Percentiles rank a stretch among this genome's conserved stretches.
Conservation (phyloP, 352 stramenopile genomes). For the Globisporangium middletonii region DNA sequence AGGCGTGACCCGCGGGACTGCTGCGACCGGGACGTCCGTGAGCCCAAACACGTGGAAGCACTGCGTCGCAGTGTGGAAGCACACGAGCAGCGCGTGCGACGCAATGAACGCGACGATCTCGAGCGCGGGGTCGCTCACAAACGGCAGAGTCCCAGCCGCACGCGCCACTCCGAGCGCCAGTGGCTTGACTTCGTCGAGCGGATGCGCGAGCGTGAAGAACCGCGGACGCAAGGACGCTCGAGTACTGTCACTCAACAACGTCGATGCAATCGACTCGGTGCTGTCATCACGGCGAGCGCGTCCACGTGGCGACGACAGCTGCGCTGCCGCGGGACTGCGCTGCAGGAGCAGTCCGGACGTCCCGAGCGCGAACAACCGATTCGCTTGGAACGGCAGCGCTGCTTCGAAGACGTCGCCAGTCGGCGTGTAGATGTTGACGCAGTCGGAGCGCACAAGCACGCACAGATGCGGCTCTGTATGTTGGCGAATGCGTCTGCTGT, state of each 20-base stretch:
- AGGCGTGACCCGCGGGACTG: conserved; percentile 1
- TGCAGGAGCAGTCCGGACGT: conserved; percentile 51
- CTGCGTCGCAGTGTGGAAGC: conserved; percentile 39
- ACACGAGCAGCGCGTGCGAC: conserved; percentile 31
- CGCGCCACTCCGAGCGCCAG: conserved; percentile 20
- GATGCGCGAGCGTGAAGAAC: conserved; percentile 70
- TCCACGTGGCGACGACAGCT: conserved; percentile 14
- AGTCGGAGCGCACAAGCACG: conserved; percentile 61
- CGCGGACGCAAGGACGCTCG: conserved; percentile 23
- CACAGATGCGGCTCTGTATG: conserved; percentile 34
- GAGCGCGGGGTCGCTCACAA: conserved; percentile 49
- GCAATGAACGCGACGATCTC: conserved; percentile 37
- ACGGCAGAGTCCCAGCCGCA: conserved; percentile 5
- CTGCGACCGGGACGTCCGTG: conserved; percentile 7
- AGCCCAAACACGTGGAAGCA: conserved; percentile 51
- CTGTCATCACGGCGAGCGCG: background rate
- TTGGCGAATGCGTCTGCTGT: background rate
- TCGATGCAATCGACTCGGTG: conserved; percentile 1
- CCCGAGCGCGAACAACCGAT: conserved; percentile 40
- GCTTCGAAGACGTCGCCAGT: conserved; percentile 67
- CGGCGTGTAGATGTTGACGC: conserved; percentile 58
- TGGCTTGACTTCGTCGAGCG: conserved; percentile 74
- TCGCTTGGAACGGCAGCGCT: conserved; percentile 67
- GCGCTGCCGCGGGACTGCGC: conserved; percentile 27
- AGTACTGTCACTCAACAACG: conserved; percentile 11